Percentiles rank a stretch among this genome's conserved stretches.
phyloP scores from a whole-genome alignment of 1,139 yeast species.

The Kurtzmaniella quercitrusa region DNA sequence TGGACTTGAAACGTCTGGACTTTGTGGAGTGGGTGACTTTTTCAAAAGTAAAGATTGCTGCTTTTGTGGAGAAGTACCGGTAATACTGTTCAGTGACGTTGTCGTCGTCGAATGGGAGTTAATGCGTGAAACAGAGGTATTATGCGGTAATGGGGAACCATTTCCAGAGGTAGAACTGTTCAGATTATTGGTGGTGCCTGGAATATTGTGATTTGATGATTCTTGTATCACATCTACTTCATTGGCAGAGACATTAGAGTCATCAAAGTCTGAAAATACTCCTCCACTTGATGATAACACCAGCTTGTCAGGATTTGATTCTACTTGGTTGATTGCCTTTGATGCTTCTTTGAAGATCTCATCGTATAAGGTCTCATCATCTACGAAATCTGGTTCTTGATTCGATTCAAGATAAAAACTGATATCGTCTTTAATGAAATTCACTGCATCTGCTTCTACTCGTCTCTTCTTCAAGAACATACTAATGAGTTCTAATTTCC shows the following conservation, averaged over 20 bases:
- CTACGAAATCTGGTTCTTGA: constrained; percentile 37
- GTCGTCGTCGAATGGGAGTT: not conserved
- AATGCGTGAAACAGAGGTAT: not conserved
- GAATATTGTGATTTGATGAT: not conserved
- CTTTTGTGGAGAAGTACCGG: not conserved
- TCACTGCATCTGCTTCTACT: constrained; percentile 31
- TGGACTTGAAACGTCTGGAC: constrained; percentile 25
- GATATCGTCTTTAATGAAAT: constrained; percentile 39
- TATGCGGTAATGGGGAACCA: not conserved
- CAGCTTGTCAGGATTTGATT: not conserved
- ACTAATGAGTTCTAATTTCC: constrained; percentile 31
- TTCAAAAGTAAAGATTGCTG: not conserved
- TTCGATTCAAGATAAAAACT: constrained; percentile 35
- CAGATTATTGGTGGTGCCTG: not conserved
- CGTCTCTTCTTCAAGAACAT: constrained; percentile 27
- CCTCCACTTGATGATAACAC: not conserved
- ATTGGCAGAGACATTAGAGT: not conserved
- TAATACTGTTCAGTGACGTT: not conserved
- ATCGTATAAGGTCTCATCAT: constrained; percentile 40
- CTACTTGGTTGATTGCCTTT: constrained; percentile 5
- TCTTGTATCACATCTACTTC: not conserved
- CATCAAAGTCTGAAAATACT: constrained; percentile 2
- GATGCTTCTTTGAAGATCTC: constrained; percentile 33
- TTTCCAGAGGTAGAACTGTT: not conserved
- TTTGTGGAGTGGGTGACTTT: constrained; percentile 8